Base-by-base conservation (phyloP, 139 green algal species). In the Bryopsis sp. region DNA sequence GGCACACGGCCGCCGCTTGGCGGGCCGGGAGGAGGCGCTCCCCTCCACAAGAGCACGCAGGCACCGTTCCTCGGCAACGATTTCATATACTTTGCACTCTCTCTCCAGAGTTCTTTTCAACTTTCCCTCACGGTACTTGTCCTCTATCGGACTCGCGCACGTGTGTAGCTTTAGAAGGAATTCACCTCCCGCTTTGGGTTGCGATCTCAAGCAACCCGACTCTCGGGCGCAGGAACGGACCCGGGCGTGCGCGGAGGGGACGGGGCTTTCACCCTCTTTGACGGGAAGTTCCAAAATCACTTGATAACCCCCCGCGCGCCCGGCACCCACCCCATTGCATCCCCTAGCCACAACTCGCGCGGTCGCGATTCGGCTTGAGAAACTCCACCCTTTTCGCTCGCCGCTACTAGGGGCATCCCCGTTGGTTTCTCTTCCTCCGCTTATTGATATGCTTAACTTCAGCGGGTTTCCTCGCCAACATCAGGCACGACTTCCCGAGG, bases 41-140 rank as follows among this genome's bases (percentile, higher is more conserved):
- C n/a, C n/a, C n/a, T n/a, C n/a, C n/a, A n/a, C n/a, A n/a, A 82
- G 78, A 86, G 76, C 68, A 74, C 72, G 84, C 81, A 89, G 81
- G 78, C 87, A 76, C 79, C 77, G 71, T 95, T 95, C 88, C 88
- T 85, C 80, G 82, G 90, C 85, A 92, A 91, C 88, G 91, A 90
- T 95, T 92, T 95, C 84, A 91, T 86, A 85, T 78, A 91, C 86
- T 95, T 90, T 91, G 92, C 85, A 92, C 88, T 95, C 86, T 95
- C 88, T 95, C 91, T 95, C 91, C 85, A 93, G 92, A 91, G 86
- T 91, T 85, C 86, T 95, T 95, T 95, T 93, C 88, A 92, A 90
- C 88, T 95, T 95, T 93, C 85, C 86, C 86, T 95, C 88, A 81
- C 88, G 86, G 86, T 95, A 95, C 88, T 95, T 95, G 86, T 95